Evolutionary conservation across 441 rosid species (phyloP).

Genomic region (Gossypium davidsonii): DNA sequence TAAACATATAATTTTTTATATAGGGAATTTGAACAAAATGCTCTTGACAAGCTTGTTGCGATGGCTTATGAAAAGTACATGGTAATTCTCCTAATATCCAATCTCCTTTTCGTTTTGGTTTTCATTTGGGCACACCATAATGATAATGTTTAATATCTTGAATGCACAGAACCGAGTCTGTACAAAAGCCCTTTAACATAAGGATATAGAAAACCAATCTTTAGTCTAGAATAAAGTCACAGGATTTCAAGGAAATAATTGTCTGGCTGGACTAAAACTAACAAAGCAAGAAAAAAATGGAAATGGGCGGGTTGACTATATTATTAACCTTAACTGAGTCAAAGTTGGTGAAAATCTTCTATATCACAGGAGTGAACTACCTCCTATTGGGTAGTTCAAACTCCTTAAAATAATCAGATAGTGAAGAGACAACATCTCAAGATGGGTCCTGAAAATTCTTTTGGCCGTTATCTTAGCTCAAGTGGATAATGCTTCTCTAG

Average conservation of each 20-base stretch:
- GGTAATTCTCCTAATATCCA: slow-evolving; percentile 40
- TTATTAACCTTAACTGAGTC: background rate
- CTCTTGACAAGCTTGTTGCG: slow-evolving; percentile 68
- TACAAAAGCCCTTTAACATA: background rate
- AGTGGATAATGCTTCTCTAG: background rate
- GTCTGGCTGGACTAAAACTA: background rate
- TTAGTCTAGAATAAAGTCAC: background rate
- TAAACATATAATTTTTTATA: slow-evolving; percentile 17
- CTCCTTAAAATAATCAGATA: background rate
- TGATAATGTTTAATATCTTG: background rate
- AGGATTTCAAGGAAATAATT: slow-evolving; percentile 5
- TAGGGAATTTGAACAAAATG: slow-evolving; percentile 73
- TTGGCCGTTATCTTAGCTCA: background rate
- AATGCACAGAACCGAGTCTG: background rate
- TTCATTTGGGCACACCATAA: background rate
- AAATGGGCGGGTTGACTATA: background rate
- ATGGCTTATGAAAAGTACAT: slow-evolving; percentile 81
- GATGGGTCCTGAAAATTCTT: background rate
- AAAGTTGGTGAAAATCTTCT: slow-evolving; percentile 1
- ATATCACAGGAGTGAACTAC: background rate
- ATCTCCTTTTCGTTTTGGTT: background rate
- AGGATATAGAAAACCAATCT: background rate
- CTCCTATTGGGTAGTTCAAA: background rate
- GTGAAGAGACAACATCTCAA: background rate
- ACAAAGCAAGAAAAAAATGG: background rate